Base-by-base conservation (phyloP, 2,329 filamentous ascomycete genomes). In the Botrytis deweyae region DNA sequence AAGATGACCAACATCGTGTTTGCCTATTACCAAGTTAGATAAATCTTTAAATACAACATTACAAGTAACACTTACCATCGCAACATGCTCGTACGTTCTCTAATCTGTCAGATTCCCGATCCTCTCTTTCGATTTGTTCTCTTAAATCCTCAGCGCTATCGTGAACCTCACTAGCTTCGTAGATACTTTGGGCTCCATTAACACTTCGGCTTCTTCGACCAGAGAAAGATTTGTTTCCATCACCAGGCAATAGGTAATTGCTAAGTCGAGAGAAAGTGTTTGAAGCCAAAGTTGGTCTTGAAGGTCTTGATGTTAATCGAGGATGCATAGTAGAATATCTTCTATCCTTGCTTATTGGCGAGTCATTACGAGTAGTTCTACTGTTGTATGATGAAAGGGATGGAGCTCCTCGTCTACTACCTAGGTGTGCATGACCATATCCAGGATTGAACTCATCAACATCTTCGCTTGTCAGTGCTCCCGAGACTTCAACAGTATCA, bases 51-150 rank as follows among this genome's bases (percentile, higher is more conserved):
- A 42, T 20, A 29, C n/a, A 40, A 9, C 58, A 29, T 18, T 63
- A 42, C 38, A 70, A 20, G 38, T 49, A 25, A n/a, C 36, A 85
- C 91, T 88, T 87, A 95, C 95, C 96, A 88, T 98, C 96, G 83
- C 96, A 99, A 85, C 96, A 99, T 74, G 95, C 95, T 81, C 96
- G 88, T 77, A 99, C 96, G 82, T 99, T 98, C 86, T 98, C 95
- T 79, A 98, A 87, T 76, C 91, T 88, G 80, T 95, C 93, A 40
- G 91, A 86, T 77, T 95, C 92, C 72, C 90, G 86, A 79, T 95
- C 92, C 80, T 94, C 91, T 76, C 89, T 87, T 83, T 95, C 93
- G 79, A 95, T 93, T 76, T 95, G 90, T 76, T 91, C 88, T 73
- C 93, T 87, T 73, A 97, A 82, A 80, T 98, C 94, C 82, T 97